These are phyloP conservation scores for Anaeromyces robustus DNA, from an alignment of 192 early-diverging fungal species.

Conservation along the genomic window DNA sequence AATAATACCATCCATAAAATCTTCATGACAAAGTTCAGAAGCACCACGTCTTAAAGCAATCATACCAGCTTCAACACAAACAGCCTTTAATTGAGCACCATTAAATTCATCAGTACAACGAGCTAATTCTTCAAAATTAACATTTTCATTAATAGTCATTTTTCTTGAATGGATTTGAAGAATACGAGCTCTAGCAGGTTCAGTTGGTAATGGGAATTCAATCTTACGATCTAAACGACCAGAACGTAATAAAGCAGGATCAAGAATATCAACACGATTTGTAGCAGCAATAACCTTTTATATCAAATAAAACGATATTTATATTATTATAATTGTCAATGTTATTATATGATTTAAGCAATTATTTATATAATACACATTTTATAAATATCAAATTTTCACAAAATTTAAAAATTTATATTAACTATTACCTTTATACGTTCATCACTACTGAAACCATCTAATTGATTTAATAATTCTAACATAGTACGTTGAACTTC, in stretches of 20 bases:
- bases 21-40: slow-evolving; percentile 79
- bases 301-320: neutral
- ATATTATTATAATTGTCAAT: neutral
- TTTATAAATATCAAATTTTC: neutral
- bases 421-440: slow-evolving; percentile 69
- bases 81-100: slow-evolving; percentile 96
- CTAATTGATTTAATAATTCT: slow-evolving; percentile 94
- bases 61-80: slow-evolving; percentile 98
- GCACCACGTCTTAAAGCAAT: slow-evolving; percentile 83
- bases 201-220: slow-evolving; percentile 81
- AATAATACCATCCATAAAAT: slow-evolving; percentile 75
- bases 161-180: slow-evolving; percentile 96
- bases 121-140: slow-evolving; percentile 93
- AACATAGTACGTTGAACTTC: slow-evolving; percentile 98
- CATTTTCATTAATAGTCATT: slow-evolving; percentile 87
- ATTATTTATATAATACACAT: no score
- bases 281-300: slow-evolving; percentile 90
- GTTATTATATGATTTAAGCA: no score
- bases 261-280: slow-evolving; percentile 86
- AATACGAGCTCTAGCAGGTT: slow-evolving; percentile 86
- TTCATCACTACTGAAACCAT: slow-evolving; percentile 90
- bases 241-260: slow-evolving; percentile 75
- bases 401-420: neutral
- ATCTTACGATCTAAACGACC: slow-evolving; percentile 85
- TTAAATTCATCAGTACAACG: slow-evolving; percentile 97